Conservation (phyloP, 116 monocot genomes). For the Zostera marina region DNA sequence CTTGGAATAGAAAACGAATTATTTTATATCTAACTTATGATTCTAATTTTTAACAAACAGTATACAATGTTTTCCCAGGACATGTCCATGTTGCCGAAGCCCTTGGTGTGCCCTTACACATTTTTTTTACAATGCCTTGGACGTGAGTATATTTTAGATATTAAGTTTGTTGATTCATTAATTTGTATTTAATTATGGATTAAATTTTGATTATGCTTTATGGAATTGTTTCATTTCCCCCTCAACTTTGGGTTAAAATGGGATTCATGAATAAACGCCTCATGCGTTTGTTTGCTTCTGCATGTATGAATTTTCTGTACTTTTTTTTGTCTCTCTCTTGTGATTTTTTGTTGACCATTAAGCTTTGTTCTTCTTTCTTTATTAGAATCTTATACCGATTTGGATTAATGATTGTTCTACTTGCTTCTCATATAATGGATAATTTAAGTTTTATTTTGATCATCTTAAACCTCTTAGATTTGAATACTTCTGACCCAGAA, state of each 20-base stretch:
- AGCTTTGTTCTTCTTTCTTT: too few species aligned
- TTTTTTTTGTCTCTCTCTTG: neutral
- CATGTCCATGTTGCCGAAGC: constrained; percentile 98
- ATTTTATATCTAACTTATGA: neutral
- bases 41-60: neutral
- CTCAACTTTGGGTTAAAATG: neutral
- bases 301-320: neutral
- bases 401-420: too few species aligned
- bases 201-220: neutral
- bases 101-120: constrained; percentile 86
- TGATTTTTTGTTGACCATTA: too few species aligned
- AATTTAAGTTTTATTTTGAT: too few species aligned
- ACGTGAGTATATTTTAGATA: constrained; percentile 52
- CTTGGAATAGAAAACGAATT: neutral
- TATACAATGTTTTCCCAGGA: constrained; percentile 25
- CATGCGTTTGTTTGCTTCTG: neutral
- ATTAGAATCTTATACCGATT: too few species aligned
- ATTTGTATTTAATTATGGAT: neutral
- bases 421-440: too few species aligned
- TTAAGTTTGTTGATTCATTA: neutral
- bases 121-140: constrained; percentile 99
- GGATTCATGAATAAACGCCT: too few species aligned
- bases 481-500: neutral
- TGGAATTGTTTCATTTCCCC: neutral
- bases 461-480: neutral